Evolutionary conservation across 768 basidiomycete genomes (phyloP), one percentile per base, ranked within the genome.

Genomic region (Hirschioporus abietinus): DNA sequence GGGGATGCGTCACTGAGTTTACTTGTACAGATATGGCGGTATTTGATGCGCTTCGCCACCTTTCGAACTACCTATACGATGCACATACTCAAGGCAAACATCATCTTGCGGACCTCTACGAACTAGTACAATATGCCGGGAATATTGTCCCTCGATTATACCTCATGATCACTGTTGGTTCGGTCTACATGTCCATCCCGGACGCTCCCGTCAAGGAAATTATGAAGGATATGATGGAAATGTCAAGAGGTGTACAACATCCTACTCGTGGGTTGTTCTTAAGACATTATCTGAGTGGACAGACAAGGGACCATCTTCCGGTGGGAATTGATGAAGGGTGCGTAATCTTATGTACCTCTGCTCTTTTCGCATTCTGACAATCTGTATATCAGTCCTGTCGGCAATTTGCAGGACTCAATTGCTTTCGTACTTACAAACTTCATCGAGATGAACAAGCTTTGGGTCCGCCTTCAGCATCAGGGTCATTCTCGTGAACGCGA

Each of bases 141-240:
- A 96, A 96, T 76, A 96, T 97, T 76, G 90, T 96, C 63, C 95
- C 95, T 26, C 88, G 95, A 20, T 83, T 93, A 36, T 94, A 99
- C 79, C 92, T 99, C 73, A 99, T 99, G 97, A 97, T 99, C 72
- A 99, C 97, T 52, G 96, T 99, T 68, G 97, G 97, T 70, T 93
- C 96, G 0, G 96, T 99, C 36, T 99, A 98, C 83, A 99, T 99
- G 97, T 95, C 95, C 30, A 89, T 98, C 64, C 88, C 95, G 1
- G 96, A 97, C 67, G 96, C 96, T 10, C 96, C 96, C 4, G 89
- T 99, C 66, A 97, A 95, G 82, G 96, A 99, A 80, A 95, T 99
- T 69, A 99, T 99, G 96, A 99, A 97, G 83, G 97, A 99, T 78
- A 98, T 99, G 96, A 91, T 99, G 91, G 97, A 99, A 78, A 99